These are phyloP conservation scores for Epichloe baconii DNA, from an alignment of 2,329 filamentous ascomycete species.

Conservation along the genomic window DNA sequence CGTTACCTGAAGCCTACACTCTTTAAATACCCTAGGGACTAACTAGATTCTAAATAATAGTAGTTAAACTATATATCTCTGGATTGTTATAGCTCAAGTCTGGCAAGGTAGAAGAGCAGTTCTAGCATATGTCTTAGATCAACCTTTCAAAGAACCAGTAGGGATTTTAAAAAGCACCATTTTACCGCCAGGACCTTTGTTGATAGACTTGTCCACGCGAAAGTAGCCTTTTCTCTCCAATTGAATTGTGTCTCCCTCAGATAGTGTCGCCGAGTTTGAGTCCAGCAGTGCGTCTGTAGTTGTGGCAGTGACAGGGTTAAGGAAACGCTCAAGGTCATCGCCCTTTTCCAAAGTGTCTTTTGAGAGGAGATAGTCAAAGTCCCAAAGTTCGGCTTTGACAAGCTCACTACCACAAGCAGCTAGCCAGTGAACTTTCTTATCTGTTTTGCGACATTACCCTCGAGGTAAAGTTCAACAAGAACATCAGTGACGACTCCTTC, in stretches of 20 bases:
- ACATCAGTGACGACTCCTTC: background rate
- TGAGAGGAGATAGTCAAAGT: background rate
- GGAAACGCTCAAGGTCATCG: background rate
- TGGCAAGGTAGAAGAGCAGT: too few relatives aligned
- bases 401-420: background rate
- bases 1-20: too few relatives aligned
- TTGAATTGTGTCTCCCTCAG: background rate
- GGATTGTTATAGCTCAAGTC: too few relatives aligned
- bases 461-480: background rate
- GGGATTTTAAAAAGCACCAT: slow-evolving; percentile 1
- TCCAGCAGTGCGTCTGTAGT: background rate
- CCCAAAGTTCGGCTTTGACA: background rate
- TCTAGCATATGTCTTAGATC: too few relatives aligned
- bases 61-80: too few relatives aligned
- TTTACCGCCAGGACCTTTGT: background rate
- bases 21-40: too few relatives aligned
- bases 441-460: background rate
- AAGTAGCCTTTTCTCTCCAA: slow-evolving; percentile 1
- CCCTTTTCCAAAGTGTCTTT: background rate
- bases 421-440: slow-evolving; percentile 3
- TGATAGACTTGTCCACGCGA: background rate
- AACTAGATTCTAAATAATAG: too few relatives aligned
- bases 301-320: background rate
- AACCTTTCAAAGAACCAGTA: background rate
- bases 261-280: background rate